Evolutionary conservation across 2,329 filamentous ascomycete genomes (phyloP).

Genomic region (Aphanoascus verrucosus): DNA sequence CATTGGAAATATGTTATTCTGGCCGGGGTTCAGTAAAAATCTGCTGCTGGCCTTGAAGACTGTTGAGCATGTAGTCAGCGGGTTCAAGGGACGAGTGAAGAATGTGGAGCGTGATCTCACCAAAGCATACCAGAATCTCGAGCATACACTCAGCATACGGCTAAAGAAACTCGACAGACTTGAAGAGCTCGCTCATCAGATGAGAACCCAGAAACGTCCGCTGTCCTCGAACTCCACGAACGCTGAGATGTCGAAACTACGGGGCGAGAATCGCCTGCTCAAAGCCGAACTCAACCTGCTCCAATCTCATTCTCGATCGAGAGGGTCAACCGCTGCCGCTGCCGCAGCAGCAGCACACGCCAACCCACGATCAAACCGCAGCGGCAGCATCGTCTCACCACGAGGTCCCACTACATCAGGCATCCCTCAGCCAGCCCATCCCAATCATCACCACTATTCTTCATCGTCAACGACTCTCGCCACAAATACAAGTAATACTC

Average conservation of each 20-base stretch:
- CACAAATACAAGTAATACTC: slow-evolving; percentile 13
- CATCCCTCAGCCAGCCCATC: slow-evolving; percentile 25
- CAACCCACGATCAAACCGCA: slow-evolving; percentile 22
- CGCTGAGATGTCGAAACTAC: slow-evolving; percentile 49
- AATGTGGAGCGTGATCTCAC: slow-evolving; percentile 80
- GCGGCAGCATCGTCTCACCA: slow-evolving; percentile 19
- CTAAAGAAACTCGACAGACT: slow-evolving; percentile 79
- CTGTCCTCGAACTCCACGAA: slow-evolving; percentile 25
- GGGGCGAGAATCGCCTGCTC: slow-evolving; percentile 49
- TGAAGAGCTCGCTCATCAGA: slow-evolving; percentile 65
- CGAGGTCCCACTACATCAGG: slow-evolving; percentile 23
- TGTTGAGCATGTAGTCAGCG: slow-evolving; percentile 66
- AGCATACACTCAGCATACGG: slow-evolving; percentile 66
- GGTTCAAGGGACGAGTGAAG: slow-evolving; percentile 70
- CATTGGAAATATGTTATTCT: slow-evolving; percentile 65
- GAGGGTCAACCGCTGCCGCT: slow-evolving; percentile 30
- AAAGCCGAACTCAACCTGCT: slow-evolving; percentile 58
- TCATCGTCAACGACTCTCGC: slow-evolving; percentile 26
- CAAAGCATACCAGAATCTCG: slow-evolving; percentile 79
- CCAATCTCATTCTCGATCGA: slow-evolving; percentile 51
- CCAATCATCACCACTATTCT: slow-evolving; percentile 23
- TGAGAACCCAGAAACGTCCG: slow-evolving; percentile 29
- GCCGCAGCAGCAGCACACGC: slow-evolving; percentile 24
- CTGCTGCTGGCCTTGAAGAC: slow-evolving; percentile 76
- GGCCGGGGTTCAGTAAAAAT: slow-evolving; percentile 79